phyloP scores from a whole-genome alignment of 2,329 filamentous ascomycete species.

The Aspergillus ruber region DNA sequence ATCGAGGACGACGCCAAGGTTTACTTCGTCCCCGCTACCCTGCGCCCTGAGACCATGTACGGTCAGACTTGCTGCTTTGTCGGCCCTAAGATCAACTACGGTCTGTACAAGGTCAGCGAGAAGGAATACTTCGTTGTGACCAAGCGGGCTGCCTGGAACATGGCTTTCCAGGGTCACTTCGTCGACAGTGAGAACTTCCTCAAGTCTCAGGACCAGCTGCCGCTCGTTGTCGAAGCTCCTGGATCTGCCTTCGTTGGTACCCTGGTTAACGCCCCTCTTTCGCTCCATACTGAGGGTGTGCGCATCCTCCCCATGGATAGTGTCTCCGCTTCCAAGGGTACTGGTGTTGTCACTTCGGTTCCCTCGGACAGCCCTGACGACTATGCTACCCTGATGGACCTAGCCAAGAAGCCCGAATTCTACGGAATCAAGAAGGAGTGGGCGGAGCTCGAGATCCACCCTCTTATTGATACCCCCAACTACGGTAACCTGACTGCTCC shows the following conservation, averaged over 20 bases:
- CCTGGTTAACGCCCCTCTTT: slow-evolving; percentile 83
- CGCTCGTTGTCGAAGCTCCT: slow-evolving; percentile 66
- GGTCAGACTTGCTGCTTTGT: slow-evolving; percentile 96
- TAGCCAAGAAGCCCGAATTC: slow-evolving; percentile 92
- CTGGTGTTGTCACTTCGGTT: slow-evolving; percentile 90
- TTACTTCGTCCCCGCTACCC: slow-evolving; percentile 84
- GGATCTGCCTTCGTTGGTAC: slow-evolving; percentile 81
- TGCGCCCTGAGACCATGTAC: slow-evolving; percentile 97
- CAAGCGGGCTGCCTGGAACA: slow-evolving; percentile 80
- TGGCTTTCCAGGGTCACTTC: slow-evolving; percentile 89
- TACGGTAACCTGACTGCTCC: slow-evolving; percentile 82
- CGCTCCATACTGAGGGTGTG: slow-evolving; percentile 73
- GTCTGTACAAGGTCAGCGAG: slow-evolving; percentile 71
- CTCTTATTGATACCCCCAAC: slow-evolving; percentile 81
- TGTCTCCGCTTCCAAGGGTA: slow-evolving; percentile 87
- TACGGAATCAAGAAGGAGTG: slow-evolving; percentile 96
- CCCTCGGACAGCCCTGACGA: slow-evolving; percentile 95
- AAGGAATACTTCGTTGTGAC: slow-evolving; percentile 81
- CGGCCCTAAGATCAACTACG: slow-evolving; percentile 81
- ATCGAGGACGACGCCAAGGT: slow-evolving; percentile 72
- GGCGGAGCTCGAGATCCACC: slow-evolving; percentile 82
- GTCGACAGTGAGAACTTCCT: slow-evolving; percentile 46
- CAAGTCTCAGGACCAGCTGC: slow-evolving; percentile 62
- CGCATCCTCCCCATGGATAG: slow-evolving; percentile 93
- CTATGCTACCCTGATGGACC: slow-evolving; percentile 78